phyloP scores from a whole-genome alignment of 768 basidiomycete genomes.

The Phaeotremella skinneri region DNA sequence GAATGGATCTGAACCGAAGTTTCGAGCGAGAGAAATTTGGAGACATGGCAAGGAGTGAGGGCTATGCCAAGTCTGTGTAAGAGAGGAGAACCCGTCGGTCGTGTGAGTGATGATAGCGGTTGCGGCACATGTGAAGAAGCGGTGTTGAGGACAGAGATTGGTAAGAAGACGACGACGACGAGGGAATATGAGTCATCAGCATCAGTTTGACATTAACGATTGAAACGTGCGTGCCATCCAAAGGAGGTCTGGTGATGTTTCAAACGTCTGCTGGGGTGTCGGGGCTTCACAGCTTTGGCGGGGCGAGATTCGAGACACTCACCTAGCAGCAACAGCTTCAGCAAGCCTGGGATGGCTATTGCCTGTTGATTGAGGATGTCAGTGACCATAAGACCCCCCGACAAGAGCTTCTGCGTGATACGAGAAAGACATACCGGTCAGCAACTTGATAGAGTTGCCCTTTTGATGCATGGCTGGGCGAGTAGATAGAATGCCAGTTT shows the following conservation, averaged over 20 bases:
- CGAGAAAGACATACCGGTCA: slow-evolving; percentile 46
- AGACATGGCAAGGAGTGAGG: slow-evolving; percentile 81
- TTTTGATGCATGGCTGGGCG: slow-evolving; percentile 45
- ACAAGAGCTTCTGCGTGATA: not conserved
- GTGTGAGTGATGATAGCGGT: no score
- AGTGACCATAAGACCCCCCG: not conserved
- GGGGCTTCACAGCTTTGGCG: slow-evolving; percentile 42
- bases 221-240: no score
- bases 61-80: slow-evolving; percentile 77
- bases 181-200: no score
- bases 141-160: no score
- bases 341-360: slow-evolving; percentile 95
- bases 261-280: slow-evolving; percentile 7
- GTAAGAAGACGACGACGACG: no score
- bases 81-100: slow-evolving; percentile 1
- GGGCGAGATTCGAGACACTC: slow-evolving; percentile 44
- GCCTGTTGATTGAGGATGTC: slow-evolving; percentile 56
- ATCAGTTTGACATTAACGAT: no score
- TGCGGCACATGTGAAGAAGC: no score
- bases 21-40: slow-evolving; percentile 85
- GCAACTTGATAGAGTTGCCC: slow-evolving; percentile 51
- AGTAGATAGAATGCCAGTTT: not conserved
- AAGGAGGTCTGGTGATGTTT: no score
- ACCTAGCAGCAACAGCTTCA: slow-evolving; percentile 89
- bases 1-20: slow-evolving; percentile 87